Percentiles rank a stretch among this genome's conserved stretches.
Conservation (phyloP, 306 rosid genomes). For the Senna siamea region DNA sequence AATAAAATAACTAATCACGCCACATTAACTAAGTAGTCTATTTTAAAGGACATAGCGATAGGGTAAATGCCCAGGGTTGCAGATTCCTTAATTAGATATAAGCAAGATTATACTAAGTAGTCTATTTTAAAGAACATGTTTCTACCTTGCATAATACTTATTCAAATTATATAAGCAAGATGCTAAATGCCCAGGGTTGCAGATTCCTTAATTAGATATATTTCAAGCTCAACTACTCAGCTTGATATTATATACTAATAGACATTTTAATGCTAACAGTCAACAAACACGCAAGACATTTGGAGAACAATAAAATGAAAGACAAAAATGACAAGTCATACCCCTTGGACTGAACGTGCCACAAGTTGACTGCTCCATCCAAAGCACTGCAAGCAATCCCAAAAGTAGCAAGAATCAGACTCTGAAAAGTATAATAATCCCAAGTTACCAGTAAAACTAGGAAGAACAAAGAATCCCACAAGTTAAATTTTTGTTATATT, state of each 20-base stretch:
- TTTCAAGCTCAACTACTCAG: neutral
- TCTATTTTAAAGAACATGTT: neutral
- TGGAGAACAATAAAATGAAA: neutral
- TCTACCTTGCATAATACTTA: neutral
- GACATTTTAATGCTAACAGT: neutral
- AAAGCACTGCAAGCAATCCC: conserved; percentile 77
- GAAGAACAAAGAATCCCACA: conserved; percentile 8
- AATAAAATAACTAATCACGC: neutral
- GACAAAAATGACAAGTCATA: conserved; percentile 43
- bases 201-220: conserved; percentile 13
- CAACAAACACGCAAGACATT: conserved; percentile 17
- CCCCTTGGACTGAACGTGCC: conserved; percentile 93
- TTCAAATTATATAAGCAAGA: neutral
- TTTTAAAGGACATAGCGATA: neutral
- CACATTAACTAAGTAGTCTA: neutral
- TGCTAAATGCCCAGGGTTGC: neutral
- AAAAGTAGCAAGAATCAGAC: conserved; percentile 43
- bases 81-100: conserved; percentile 8
- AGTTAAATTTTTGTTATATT: conserved; percentile 22
- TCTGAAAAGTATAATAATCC: conserved; percentile 19
- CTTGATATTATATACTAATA: neutral
- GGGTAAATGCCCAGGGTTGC: conserved; percentile 1
- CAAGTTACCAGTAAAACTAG: conserved; percentile 16
- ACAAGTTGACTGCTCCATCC: conserved; percentile 88
- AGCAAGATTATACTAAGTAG: too few relatives aligned